Base-by-base conservation (phyloP, 495 filamentous ascomycete genomes). In the Alectoria sarmentosa region DNA sequence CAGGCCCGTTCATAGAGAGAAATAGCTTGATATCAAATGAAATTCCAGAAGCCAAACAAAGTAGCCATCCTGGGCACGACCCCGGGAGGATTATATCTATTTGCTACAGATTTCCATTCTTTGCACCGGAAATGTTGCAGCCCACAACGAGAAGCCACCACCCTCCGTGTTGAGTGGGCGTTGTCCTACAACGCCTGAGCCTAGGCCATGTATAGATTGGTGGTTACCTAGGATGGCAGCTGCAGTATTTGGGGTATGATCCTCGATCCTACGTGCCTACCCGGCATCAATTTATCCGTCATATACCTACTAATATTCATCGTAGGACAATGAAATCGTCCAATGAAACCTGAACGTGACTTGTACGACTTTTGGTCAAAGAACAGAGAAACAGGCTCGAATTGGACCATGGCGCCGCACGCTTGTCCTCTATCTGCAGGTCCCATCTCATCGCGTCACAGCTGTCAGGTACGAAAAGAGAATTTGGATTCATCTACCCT, bases 401-500 rank as follows among this genome's bases (percentile, higher is more conserved):
- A 14, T 41, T 56, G 48, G 37, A 57, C 26, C 0, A 21, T 41
- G 36, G 38, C 15, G 7, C 21, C 1, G 21, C 37, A 37, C 62
- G 38, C 62, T 64, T 64, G 28, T 42, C 52, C 52, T 46, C 37
- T 34, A 64, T 58, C 52, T 58, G 61, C 61, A 63, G 61, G 61
- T 63, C 48, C 37, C 36, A 63, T 21, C 19, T 3, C 30, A 26
- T 44, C 48, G 28, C 13, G 23, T 14, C n/a, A n/a, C n/a, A n/a
- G n/a, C 23, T 63, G 37, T n/a, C 42, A 61, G 23, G 42, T 26
- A 61, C 48, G 4, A 28, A 5, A 14, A 21, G 10, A 21, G 11
- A 0, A 28, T 55, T 36, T 3, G 52, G 34, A 34, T 30, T 52
- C 49, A 30, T 1, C 49, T 2, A 41, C 10, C 6, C 38, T n/a